Conservation (phyloP, 2,329 filamentous ascomycete genomes). For the Colletotrichum abscissum region DNA sequence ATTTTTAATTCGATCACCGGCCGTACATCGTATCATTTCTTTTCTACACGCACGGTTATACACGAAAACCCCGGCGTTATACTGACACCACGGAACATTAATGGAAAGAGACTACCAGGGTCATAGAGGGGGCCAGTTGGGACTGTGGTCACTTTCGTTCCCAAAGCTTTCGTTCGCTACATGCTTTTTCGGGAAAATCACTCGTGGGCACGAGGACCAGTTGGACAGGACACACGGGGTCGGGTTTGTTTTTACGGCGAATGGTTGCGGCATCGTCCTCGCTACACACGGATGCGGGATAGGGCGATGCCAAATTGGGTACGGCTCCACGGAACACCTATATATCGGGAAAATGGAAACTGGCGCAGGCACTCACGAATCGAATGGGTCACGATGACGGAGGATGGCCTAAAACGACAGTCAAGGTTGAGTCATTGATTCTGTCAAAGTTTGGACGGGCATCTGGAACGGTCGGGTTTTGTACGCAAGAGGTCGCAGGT, state of each 20-base stretch:
- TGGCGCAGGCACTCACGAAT: background rate
- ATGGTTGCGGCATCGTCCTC: background rate
- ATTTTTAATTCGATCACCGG: background rate
- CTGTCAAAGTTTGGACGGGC: background rate
- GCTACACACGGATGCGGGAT: background rate
- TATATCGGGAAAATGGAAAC: background rate
- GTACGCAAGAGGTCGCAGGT: background rate
- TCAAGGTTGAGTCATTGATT: background rate
- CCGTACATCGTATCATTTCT: background rate
- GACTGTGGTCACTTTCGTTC: background rate
- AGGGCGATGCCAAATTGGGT: background rate
- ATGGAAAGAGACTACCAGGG: conserved; percentile 15
- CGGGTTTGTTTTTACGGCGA: conserved; percentile 1
- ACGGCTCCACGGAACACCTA: background rate
- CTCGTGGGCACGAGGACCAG: background rate
- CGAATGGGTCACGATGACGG: conserved; percentile 3
- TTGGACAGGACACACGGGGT: background rate
- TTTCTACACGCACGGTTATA: background rate
- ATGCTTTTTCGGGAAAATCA: background rate
- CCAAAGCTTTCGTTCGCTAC: background rate
- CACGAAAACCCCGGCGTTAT: background rate
- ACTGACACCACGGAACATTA: conserved; percentile 22
- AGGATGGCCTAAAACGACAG: background rate
- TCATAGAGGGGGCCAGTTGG: background rate
- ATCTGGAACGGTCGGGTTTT: background rate